phyloP scores from a whole-genome alignment of 306 rosid species.

The Inga oerstediana region DNA sequence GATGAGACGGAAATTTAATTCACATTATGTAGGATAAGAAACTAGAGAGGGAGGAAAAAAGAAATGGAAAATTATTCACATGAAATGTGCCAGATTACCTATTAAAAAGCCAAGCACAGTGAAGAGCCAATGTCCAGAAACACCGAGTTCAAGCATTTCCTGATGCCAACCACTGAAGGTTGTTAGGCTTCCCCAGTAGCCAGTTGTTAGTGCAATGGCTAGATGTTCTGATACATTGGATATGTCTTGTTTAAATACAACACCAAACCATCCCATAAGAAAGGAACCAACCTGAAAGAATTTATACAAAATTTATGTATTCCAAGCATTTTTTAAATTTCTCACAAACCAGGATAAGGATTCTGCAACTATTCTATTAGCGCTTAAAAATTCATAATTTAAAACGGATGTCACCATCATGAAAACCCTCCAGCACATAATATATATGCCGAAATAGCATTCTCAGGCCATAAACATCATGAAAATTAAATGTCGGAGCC shows the following conservation, averaged over 20 bases:
- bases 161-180: conserved; percentile 79
- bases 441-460: too few species aligned
- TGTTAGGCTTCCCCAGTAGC: conserved; percentile 70
- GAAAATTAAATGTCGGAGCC: too few species aligned
- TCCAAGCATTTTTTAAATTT: neutral
- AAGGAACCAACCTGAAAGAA: conserved; percentile 66
- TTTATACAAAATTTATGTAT: neutral
- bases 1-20: neutral
- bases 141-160: conserved; percentile 67
- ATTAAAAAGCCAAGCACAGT: conserved; percentile 55
- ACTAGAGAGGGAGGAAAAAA: neutral
- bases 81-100: conserved; percentile 41
- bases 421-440: neutral
- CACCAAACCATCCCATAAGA: conserved; percentile 77
- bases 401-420: neutral
- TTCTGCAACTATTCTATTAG: neutral
- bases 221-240: conserved; percentile 52
- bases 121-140: conserved; percentile 54
- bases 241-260: conserved; percentile 66
- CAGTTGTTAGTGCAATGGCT: conserved; percentile 61
- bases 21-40: neutral
- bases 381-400: neutral
- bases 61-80: neutral
- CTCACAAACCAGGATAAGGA: neutral
- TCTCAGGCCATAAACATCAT: too few species aligned